phyloP scores from a whole-genome alignment of 371 early-diverging fungal species.

The Mucor velutinosus region DNA sequence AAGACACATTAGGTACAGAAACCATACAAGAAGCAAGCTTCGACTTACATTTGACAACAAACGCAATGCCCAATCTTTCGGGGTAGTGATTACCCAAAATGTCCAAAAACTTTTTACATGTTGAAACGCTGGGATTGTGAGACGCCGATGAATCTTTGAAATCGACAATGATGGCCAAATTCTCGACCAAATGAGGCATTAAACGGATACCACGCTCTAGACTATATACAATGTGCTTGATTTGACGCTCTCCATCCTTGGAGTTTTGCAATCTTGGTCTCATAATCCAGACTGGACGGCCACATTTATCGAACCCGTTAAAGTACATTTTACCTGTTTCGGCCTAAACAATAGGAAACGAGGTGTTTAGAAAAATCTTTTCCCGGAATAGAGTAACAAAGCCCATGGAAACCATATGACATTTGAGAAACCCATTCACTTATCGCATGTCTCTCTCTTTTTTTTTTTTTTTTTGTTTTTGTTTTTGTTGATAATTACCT shows the following conservation, averaged over 20 bases:
- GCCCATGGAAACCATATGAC: constrained; percentile 2
- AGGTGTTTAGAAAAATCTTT: constrained; percentile 5
- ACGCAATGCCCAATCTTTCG: constrained; percentile 70
- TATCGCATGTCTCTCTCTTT: neutral
- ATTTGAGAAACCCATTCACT: neutral
- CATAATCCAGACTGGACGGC: constrained; percentile 76
- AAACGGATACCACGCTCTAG: constrained; percentile 79
- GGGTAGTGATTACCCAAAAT: constrained; percentile 87
- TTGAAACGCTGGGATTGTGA: constrained; percentile 70
- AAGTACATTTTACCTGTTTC: constrained; percentile 81
- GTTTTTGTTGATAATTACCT: constrained; percentile 46
- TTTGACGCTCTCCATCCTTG: constrained; percentile 73
- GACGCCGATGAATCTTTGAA: constrained; percentile 71
- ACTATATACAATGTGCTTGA: constrained; percentile 77
- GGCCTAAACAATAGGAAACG: constrained; percentile 41
- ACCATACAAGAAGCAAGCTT: neutral
- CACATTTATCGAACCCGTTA: constrained; percentile 75
- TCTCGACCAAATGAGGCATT: constrained; percentile 77
- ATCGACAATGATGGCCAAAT: constrained; percentile 79
- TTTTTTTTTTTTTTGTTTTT: too few species aligned
- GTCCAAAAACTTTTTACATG: constrained; percentile 77
- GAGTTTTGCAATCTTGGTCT: constrained; percentile 80
- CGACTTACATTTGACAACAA: constrained; percentile 49
- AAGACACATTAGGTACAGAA: neutral
- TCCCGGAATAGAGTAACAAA: neutral